Evolutionary conservation across 139 green algal species (phyloP).

Genomic region (Haematococcus sp.): DNA sequence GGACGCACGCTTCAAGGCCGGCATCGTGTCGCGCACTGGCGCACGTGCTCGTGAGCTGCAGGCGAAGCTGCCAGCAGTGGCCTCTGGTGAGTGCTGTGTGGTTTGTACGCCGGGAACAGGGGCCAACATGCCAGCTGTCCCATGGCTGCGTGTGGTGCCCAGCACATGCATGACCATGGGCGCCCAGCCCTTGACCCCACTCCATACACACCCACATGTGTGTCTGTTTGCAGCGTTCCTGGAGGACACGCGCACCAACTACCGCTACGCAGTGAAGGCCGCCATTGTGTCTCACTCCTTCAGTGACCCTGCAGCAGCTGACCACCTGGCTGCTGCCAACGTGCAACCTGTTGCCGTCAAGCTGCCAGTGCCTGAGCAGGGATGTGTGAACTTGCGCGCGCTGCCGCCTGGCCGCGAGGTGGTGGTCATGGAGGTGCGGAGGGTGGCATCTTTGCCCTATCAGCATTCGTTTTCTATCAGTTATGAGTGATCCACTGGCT

Average conservation of each 20-base stretch:
- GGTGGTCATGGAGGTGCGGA: neutral
- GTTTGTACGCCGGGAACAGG: no score
- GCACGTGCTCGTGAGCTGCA: no score
- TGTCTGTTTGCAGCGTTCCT: conserved; percentile 33
- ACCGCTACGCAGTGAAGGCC: conserved; percentile 60
- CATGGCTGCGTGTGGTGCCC: no score
- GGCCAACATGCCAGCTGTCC: neutral
- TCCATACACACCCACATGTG: no score
- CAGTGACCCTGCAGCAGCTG: conserved; percentile 22
- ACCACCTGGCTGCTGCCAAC: conserved; percentile 46
- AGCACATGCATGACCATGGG: no score
- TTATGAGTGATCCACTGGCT: no score
- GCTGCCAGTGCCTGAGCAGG: conserved; percentile 35
- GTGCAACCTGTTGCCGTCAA: conserved; percentile 38
- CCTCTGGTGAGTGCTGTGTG: neutral
- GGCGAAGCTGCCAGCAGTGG: no score
- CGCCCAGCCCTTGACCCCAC: no score
- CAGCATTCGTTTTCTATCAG: no score
- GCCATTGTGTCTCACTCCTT: conserved; percentile 62
- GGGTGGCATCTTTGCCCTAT: no score
- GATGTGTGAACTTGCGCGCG: conserved; percentile 34
- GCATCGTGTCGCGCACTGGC: no score
- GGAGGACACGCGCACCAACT: conserved; percentile 41
- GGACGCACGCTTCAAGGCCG: conserved; percentile 16
- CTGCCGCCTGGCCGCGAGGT: conserved; percentile 28